Base-by-base conservation (phyloP, 768 basidiomycete species). In the Lyophyllum atratum region DNA sequence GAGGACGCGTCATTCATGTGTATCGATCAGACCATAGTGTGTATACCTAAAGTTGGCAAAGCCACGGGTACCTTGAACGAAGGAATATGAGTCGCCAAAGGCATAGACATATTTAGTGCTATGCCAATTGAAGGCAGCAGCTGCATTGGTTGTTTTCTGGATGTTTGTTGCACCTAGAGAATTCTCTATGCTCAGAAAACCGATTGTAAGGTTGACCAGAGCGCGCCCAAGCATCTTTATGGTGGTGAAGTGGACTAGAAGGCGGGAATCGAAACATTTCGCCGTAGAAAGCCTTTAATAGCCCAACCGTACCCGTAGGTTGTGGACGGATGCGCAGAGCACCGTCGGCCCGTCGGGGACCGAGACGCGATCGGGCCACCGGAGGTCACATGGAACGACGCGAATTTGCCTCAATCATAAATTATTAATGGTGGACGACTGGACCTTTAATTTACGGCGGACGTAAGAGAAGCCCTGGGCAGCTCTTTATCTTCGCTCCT, bases 1-100 rank as follows among this genome's bases (percentile, higher is more conserved):
- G n/a, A n/a, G n/a, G n/a, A n/a, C 26, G 43, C 8, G 25, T 39
- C 3, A 51, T 26, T 21, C 8, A 58, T 42, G n/a, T 37, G 39
- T 21, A 28, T 31, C 24, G n/a, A 33, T 10, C 8, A n/a, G 19
- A 29, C 10, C 22, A 5, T 22, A 11, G 19, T 31, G 44, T 17
- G 47, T 64, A 31, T 44, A 77, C 82, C 82, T 82, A 61, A 78
- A 83, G 55, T 82, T 83, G n/a, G 80, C 73, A 54, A 64, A 64
- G 1, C 81, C 82, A 2, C 63, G 61, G 2, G 77, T 79, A 0
- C 82, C 82, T 63, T 80, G 77, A 0, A 84, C 80, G 56, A 83
- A 83, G 0, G 82, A 77, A 59, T 83, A 84, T 2, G 81, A 83
- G 61, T 83, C 83, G 4, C 82, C 83, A 59, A 84, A 84, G 6